These are phyloP conservation scores for Postia placenta DNA, from an alignment of 768 basidiomycete species.

Conservation along the genomic window DNA sequence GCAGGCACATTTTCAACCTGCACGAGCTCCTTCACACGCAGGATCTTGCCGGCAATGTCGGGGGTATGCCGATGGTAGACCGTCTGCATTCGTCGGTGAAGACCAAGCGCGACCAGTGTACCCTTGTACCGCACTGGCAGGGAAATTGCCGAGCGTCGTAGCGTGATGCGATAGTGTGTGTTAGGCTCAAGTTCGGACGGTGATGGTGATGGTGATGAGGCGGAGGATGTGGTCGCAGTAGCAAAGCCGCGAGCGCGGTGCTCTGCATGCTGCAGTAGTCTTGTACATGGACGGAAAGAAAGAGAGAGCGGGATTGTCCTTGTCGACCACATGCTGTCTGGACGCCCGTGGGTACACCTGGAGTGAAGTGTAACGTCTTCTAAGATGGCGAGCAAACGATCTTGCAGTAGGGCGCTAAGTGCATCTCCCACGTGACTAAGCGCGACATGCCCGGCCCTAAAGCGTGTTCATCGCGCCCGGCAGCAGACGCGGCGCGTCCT, in stretches of 20 bases:
- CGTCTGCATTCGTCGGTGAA: conserved; percentile 78
- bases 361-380: conserved; percentile 3
- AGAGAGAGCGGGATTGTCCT: no score
- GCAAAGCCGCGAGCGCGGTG: conserved; percentile 4
- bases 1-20: conserved; percentile 80
- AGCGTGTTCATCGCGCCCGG: neutral
- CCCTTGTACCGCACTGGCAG: conserved; percentile 64
- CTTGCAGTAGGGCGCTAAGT: neutral
- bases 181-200: conserved; percentile 22
- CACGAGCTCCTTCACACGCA: conserved; percentile 84
- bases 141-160: conserved; percentile 81
- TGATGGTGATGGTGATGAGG: neutral
- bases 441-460: conserved; percentile 1
- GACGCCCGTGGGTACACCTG: conserved; percentile 2
- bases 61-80: conserved; percentile 75
- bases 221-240: neutral
- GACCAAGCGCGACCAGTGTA: conserved; percentile 77
- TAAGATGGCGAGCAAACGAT: conserved; percentile 2
- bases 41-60: conserved; percentile 79
- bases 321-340: conserved; percentile 4
- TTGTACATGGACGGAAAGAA: no score
- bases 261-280: no score
- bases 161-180: conserved; percentile 88
- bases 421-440: conserved; percentile 9
- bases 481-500: no score